Evolutionary conservation across 2,329 filamentous ascomycete species (phyloP).

Genomic region (Colletotrichum somersetense): DNA sequence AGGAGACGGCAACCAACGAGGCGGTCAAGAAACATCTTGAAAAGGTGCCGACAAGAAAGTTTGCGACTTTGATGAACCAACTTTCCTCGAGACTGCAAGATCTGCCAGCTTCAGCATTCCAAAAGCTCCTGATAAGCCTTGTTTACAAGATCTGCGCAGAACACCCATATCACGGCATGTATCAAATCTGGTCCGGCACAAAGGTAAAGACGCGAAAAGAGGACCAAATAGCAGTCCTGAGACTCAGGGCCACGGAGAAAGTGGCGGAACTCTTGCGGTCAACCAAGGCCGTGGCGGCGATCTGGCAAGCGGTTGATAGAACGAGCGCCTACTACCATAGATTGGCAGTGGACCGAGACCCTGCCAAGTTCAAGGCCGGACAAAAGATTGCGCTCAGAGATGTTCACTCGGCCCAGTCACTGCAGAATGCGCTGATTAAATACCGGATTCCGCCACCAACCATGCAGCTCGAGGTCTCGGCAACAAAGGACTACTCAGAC

Average conservation of each 20-base stretch:
- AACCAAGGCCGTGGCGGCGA: slow-evolving; percentile 62
- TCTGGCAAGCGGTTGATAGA: slow-evolving; percentile 80
- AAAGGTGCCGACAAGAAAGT: slow-evolving; percentile 89
- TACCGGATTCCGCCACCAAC: slow-evolving; percentile 89
- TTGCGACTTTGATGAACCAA: slow-evolving; percentile 94
- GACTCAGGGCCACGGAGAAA: slow-evolving; percentile 78
- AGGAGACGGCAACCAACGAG: slow-evolving; percentile 80
- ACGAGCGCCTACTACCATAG: slow-evolving; percentile 76
- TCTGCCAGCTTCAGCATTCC: slow-evolving; percentile 75
- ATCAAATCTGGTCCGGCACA: slow-evolving; percentile 90
- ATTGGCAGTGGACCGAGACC: slow-evolving; percentile 74
- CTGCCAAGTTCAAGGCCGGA: slow-evolving; percentile 75
- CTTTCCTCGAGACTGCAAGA: slow-evolving; percentile 91
- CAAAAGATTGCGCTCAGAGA: slow-evolving; percentile 74
- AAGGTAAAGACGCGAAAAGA: slow-evolving; percentile 76
- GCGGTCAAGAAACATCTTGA: slow-evolving; percentile 78
- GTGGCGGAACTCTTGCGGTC: slow-evolving; percentile 73
- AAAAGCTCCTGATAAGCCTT: slow-evolving; percentile 78
- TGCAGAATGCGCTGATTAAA: slow-evolving; percentile 73
- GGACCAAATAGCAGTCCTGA: slow-evolving; percentile 80
- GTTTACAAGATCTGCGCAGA: slow-evolving; percentile 89
- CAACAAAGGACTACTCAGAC: slow-evolving; percentile 79
- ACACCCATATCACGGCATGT: slow-evolving; percentile 97
- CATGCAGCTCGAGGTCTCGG: slow-evolving; percentile 82
- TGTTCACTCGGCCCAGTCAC: slow-evolving; percentile 70